These are phyloP conservation scores for Hanseniaspora thailandica DNA, from an alignment of 805 yeast genomes.

Conservation along the genomic window DNA sequence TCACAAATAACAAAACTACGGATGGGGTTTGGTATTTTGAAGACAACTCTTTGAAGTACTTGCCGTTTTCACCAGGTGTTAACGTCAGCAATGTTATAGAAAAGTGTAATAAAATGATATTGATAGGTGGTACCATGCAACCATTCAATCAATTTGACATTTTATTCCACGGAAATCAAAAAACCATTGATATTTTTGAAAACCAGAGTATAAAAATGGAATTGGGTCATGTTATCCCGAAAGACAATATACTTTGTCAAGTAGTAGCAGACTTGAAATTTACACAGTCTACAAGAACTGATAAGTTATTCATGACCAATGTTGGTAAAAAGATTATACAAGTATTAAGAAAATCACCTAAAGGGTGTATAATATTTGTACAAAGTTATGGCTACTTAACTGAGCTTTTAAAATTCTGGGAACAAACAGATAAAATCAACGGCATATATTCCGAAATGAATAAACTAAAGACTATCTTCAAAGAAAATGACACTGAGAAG, in stretches of 20 bases:
- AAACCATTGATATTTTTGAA: conserved; percentile 48
- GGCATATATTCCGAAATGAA: conserved; percentile 29
- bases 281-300: conserved; percentile 53
- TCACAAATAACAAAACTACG: conserved; percentile 9
- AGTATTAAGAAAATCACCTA: conserved; percentile 41
- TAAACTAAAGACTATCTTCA: conserved; percentile 37
- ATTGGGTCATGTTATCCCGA: conserved; percentile 79
- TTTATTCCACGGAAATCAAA: conserved; percentile 30
- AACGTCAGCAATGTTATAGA: conserved; percentile 55
- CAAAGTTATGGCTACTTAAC: conserved; percentile 72
- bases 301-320: conserved; percentile 33
- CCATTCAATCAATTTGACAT: conserved; percentile 56
- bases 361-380: conserved; percentile 69
- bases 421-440: conserved; percentile 18
- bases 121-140: conserved; percentile 95
- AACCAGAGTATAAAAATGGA: conserved; percentile 41
- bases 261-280: conserved; percentile 39
- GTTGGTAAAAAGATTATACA: conserved; percentile 41
- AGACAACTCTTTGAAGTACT: conserved; percentile 42
- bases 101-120: conserved; percentile 53
- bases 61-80: conserved; percentile 68
- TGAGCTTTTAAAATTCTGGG: conserved; percentile 45
- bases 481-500: conserved; percentile 40
- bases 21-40: conserved; percentile 69
- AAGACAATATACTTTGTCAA: conserved; percentile 46